These are phyloP conservation scores for Diaporthe citrichinensis DNA, from an alignment of 2,329 filamentous ascomycete genomes.

Conservation along the genomic window DNA sequence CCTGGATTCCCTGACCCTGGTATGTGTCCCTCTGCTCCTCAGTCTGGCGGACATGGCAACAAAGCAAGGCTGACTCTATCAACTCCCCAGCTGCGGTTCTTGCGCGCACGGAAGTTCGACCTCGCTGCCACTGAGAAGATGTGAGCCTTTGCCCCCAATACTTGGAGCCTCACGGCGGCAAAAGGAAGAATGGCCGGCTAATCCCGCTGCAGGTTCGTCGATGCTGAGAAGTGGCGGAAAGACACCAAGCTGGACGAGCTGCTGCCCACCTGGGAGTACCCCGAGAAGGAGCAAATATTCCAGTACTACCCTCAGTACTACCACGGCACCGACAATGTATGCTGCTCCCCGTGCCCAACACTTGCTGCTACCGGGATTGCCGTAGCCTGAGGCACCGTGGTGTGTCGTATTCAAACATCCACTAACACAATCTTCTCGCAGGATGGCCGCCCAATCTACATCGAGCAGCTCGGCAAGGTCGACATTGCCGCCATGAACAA, in stretches of 20 bases:
- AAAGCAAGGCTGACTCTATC: conserved; percentile 41
- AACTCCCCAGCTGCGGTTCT: conserved; percentile 79
- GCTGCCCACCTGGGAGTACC: conserved; percentile 86
- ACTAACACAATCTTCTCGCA: conserved; percentile 53
- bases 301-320: conserved; percentile 99
- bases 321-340: conserved; percentile 92
- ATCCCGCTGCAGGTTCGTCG: conserved; percentile 79
- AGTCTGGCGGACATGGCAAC: background rate
- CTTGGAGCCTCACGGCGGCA: background rate
- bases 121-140: conserved; percentile 87
- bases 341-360: conserved; percentile 14
- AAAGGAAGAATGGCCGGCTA: background rate
- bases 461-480: conserved; percentile 95
- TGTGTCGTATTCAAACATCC: background rate
- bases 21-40: conserved; percentile 59
- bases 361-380: background rate
- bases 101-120: conserved; percentile 96
- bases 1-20: conserved; percentile 92
- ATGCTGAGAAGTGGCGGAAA: conserved; percentile 91
- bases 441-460: conserved; percentile 98
- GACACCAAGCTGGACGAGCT: conserved; percentile 87
- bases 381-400: background rate
- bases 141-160: conserved; percentile 66
- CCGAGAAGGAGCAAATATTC: conserved; percentile 86
- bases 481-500: conserved; percentile 92